These are phyloP conservation scores for Colletotrichum acutatum DNA, from an alignment of 2,329 filamentous ascomycete genomes.

Conservation along the genomic window DNA sequence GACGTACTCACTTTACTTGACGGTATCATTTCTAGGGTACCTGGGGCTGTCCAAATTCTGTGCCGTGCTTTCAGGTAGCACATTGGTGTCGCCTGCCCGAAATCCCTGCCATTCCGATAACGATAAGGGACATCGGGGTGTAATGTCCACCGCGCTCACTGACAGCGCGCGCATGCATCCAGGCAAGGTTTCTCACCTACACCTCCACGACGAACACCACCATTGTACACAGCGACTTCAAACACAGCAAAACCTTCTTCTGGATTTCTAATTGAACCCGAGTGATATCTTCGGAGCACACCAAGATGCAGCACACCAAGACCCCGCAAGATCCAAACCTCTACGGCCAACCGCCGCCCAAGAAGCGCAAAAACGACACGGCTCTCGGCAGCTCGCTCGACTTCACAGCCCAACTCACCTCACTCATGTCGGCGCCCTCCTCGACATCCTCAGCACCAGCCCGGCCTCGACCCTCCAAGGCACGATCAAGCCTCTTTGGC, in stretches of 20 bases:
- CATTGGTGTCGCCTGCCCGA: no score
- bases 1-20: not conserved
- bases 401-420: slow-evolving; percentile 89
- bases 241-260: not conserved
- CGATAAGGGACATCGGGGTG: not conserved
- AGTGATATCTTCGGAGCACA: no score
- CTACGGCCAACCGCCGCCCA: slow-evolving; percentile 80
- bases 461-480: slow-evolving; percentile 64
- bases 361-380: slow-evolving; percentile 76
- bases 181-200: not conserved
- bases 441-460: slow-evolving; percentile 52
- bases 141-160: not conserved
- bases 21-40: not conserved
- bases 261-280: not conserved
- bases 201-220: not conserved
- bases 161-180: not conserved
- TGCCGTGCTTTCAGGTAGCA: no score
- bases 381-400: slow-evolving; percentile 79
- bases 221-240: no score
- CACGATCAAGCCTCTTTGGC: slow-evolving; percentile 77
- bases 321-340: slow-evolving; percentile 76
- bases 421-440: slow-evolving; percentile 70
- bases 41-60: not conserved
- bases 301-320: slow-evolving; percentile 16
- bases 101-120: not conserved